Base-by-base conservation (phyloP, 2,329 filamentous ascomycete genomes). In the Fusarium burgessii region DNA sequence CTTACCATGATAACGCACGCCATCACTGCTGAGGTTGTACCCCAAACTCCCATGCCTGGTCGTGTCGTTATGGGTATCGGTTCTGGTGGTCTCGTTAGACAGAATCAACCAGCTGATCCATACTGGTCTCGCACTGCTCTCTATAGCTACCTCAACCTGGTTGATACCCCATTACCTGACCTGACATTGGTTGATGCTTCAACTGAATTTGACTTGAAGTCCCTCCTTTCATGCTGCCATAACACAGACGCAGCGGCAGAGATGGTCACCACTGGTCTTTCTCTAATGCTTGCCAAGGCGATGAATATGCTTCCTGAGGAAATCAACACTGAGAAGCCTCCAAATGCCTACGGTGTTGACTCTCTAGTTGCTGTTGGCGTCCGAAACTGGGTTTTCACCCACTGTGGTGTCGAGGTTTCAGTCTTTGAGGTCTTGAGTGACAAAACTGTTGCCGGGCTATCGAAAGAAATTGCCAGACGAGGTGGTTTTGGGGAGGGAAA, bases 41-140 rank as follows among this genome's bases (percentile, higher is more conserved):
- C 71, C 2, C 69, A 71, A 6, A 56, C 76, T 8, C 57, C 57
- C 8, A 78, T 83, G 36, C 86, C 86, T 1, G 69, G 84, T 0
- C 86, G 88, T 66, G 74, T 88, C 20, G 79, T 86, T n/a, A 82
- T 86, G 23, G 85, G 86, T 10, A 83, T 88, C 15, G 86, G 87
- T 14, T 88, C 86, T 1, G 87, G 87, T 20, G 87, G 87, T 1
- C 79, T 88, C 18, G 81, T 86, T 15, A 77, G 77, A 8, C 87
- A 89, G 70, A 88, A 87, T 74, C 79, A 83, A 57, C 83, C 85
- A 1, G 79, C 82, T 0, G 86, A 88, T 64, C 85, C 87, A 2
- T 89, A 87, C 76, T 89, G 86, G 86, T 81, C 84, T 13, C 82
- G 81, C 9, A 85, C 84, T 0, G 82, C 85, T 1, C 78, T 87